Base-by-base conservation (phyloP, 306 rosid genomes). In the Rubus parviflorus region DNA sequence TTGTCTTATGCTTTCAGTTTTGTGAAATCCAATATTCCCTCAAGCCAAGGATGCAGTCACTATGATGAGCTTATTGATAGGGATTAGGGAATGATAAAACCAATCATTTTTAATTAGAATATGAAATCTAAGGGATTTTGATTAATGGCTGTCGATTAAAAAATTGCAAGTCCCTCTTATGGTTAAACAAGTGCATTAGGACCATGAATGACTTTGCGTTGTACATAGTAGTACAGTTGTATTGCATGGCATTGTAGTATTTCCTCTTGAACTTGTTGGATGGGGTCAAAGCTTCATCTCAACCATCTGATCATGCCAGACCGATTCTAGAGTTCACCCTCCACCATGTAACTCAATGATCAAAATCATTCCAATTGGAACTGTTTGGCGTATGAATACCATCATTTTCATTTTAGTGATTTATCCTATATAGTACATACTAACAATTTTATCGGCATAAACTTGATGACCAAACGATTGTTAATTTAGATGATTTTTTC, bases 1-100 rank as follows among this genome's bases (percentile, higher is more conserved):
- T 73, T 56, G 75, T 80, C 79, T 23, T 51, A 60, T 8, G 66
- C 51, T 22, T 47, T 49, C 42, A 75, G 68, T 72, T 68, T 61
- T 69, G 4, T 51, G 58, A 5, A 41, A 4, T 51, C 45, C 63
- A 68, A 30, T 45, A 48, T 22, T 17, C 75, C 75, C 71, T 38
- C 56, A 22, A 15, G 38, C 66, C 72, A 67, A 35, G 2, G 47
- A 2, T 58, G 52, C 19, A 74, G 63, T 79, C 75, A 23, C 43
- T 56, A 42, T 48, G 47, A 46, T 67, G 57, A 12, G 37, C 67
- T 54, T 14, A 40, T 41, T 66, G 35, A 73, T 57, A 20, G 42
- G 49, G 46, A 64, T 66, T 57, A 20, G 42, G 49, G 46, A 64
- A 64, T 64, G 69, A 64, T 37, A 64, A 64, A 16, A 64, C 47